These are phyloP conservation scores for Colletotrichum graminicola DNA, from an alignment of 2,329 filamentous ascomycete species.

Conservation along the genomic window DNA sequence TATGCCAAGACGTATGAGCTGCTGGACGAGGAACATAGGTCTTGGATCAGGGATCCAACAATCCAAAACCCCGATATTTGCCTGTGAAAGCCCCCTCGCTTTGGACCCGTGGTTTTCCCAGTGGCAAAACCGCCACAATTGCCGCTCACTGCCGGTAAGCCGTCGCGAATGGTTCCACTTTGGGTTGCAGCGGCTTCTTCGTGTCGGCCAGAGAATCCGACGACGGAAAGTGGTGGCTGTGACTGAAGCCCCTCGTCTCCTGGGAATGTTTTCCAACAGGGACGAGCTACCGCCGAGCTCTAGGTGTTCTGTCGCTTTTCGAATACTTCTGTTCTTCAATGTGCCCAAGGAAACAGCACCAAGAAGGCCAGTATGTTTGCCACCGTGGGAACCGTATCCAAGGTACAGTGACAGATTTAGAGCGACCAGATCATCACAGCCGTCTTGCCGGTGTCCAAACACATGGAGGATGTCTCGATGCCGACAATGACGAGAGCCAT, in stretches of 20 bases:
- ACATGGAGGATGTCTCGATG: constrained; percentile 55
- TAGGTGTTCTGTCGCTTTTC: not conserved
- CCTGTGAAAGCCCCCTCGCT: not conserved
- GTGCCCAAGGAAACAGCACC: constrained; percentile 3
- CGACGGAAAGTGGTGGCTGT: not conserved
- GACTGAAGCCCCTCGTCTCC: not conserved
- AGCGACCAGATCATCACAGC: constrained; percentile 49
- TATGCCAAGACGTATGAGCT: constrained; percentile 49
- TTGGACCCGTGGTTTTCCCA: not conserved
- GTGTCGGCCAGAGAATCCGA: not conserved
- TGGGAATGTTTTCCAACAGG: not conserved
- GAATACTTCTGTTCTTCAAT: not conserved
- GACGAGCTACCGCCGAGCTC: no score
- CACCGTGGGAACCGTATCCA: constrained; percentile 55
- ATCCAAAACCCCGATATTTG: constrained; percentile 23
- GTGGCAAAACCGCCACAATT: not conserved
- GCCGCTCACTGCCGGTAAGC: not conserved
- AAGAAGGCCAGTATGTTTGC: constrained; percentile 50
- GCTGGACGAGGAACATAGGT: constrained; percentile 52
- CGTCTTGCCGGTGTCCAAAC: constrained; percentile 55
- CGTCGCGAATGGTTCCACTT: not conserved
- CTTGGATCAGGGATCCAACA: constrained; percentile 48
- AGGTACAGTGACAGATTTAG: constrained; percentile 53
- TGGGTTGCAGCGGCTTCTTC: not conserved
- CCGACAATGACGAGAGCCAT: constrained; percentile 53